Conservation (phyloP, 768 basidiomycete genomes). For the Russula ochroleuca region DNA sequence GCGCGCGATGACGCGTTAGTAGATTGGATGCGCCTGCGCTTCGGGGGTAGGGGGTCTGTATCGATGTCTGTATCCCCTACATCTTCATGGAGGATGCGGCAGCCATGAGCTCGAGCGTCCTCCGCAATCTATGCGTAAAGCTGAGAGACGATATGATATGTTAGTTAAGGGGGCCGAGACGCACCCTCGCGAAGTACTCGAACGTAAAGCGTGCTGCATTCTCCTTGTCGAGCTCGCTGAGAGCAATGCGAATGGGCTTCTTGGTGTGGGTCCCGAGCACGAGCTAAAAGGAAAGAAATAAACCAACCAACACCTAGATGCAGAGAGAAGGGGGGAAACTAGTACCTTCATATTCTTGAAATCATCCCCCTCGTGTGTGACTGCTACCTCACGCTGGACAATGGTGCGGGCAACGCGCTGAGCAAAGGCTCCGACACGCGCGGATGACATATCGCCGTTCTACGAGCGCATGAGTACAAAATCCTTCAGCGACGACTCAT, state of each 20-base stretch:
- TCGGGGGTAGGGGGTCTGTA: neutral
- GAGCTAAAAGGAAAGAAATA: neutral
- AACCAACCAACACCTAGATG: neutral
- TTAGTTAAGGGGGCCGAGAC: neutral
- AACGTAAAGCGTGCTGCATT: slow-evolving; percentile 11
- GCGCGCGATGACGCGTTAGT: neutral
- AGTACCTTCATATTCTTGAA: slow-evolving; percentile 15
- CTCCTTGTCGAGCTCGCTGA: slow-evolving; percentile 13
- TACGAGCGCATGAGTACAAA: neutral
- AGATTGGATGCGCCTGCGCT: slow-evolving; percentile 7
- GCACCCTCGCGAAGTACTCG: slow-evolving; percentile 16
- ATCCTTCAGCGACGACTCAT: neutral
- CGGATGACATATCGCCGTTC: slow-evolving; percentile 6
- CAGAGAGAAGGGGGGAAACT: neutral
- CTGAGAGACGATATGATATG: no score
- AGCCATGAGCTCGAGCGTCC: slow-evolving; percentile 10
- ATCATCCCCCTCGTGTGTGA: slow-evolving; percentile 10
- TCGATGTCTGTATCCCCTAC: neutral
- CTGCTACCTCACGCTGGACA: slow-evolving; percentile 1
- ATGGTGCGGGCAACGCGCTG: slow-evolving; percentile 13
- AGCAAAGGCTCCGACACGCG: slow-evolving; percentile 8
- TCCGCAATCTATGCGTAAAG: slow-evolving; percentile 3
- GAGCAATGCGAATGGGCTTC: slow-evolving; percentile 14
- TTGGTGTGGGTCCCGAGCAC: slow-evolving; percentile 16
- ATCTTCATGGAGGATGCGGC: slow-evolving; percentile 1